Evolutionary conservation across 2,329 filamentous ascomycete species (phyloP), one percentile per base, ranked within the genome.

Genomic region (Aspergillus sclerotialis): DNA sequence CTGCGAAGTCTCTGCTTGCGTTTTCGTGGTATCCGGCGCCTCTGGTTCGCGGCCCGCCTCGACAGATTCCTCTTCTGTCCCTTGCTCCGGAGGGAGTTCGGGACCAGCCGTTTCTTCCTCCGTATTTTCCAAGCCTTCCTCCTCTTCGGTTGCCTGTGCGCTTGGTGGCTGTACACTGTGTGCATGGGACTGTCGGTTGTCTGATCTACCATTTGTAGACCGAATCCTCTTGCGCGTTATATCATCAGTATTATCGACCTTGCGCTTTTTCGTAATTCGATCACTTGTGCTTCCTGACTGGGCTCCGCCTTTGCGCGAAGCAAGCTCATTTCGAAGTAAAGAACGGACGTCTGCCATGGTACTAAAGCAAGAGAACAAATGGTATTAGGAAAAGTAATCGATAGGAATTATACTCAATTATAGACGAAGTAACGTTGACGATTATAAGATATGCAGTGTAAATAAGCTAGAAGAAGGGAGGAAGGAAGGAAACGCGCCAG

Each of bases 341-440:
- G 84, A 76, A 49, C 87, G 82, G 16, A 86, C 81, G 60, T 93
- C 85, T 46, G 84, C 72, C 84, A 92, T 90, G 23, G 28, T 46
- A 18, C 33, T 13, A 7, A 23, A 11, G 15, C 12, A 24, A 25
- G 35, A 7, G 12, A 9, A 24, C n/a, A 15, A 7, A n/a, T 32
- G 30, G 7, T 14, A 6, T 23, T 14, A 15, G 14, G 10, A 25
- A 13, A 32, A 7, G 5, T 11, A 21, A 17, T n/a, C 13, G 11
- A 31, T 37, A 23, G 30, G 28, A 16, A 21, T 25, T 23, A 7
- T 12, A 12, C 28, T 11, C 7, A 19, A 28, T n/a, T 17, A 13
- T 16, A 28, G 9, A 28, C 11, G 7, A 10, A 28, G 19, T 30
- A 13, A 16, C 21, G 16, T 43, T 5, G 11, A 12, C 10, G 15